These are phyloP conservation scores for Hypoxylon cercidicola DNA, from an alignment of 495 filamentous ascomycete genomes.

Conservation along the genomic window DNA sequence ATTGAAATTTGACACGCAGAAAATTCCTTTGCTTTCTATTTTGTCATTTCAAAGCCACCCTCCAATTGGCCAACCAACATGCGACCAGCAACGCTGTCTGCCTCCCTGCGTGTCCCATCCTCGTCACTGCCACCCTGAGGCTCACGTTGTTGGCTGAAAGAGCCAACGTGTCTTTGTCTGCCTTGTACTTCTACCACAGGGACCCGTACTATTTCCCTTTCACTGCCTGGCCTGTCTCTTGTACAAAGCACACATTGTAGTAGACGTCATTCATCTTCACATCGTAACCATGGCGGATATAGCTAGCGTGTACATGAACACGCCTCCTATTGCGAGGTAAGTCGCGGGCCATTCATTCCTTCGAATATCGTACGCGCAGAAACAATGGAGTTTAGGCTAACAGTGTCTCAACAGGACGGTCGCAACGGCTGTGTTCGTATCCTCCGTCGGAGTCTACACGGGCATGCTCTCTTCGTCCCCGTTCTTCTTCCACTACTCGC, in stretches of 20 bases:
- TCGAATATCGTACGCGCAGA: background rate
- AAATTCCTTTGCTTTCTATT: slow-evolving; percentile 30
- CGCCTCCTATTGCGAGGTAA: slow-evolving; percentile 47
- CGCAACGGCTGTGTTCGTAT: slow-evolving; percentile 71
- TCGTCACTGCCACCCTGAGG: slow-evolving; percentile 39
- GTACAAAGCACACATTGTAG: slow-evolving; percentile 1
- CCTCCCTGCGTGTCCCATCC: slow-evolving; percentile 33
- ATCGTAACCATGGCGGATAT: slow-evolving; percentile 44
- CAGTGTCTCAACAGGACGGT: slow-evolving; percentile 66
- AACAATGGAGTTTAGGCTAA: slow-evolving; percentile 10
- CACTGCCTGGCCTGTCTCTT: background rate
- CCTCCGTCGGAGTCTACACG: slow-evolving; percentile 71
- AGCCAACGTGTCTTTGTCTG: slow-evolving; percentile 28
- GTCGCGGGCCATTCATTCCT: background rate
- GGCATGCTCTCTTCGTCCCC: slow-evolving; percentile 63
- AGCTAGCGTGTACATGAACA: slow-evolving; percentile 38
- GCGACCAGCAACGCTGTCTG: slow-evolving; percentile 41
- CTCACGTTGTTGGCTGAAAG: slow-evolving; percentile 30
- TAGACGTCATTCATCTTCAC: background rate
- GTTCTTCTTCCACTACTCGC: slow-evolving; percentile 67
- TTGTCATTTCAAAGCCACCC: slow-evolving; percentile 19
- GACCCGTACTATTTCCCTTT: background rate
- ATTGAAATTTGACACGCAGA: slow-evolving; percentile 42
- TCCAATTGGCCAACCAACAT: slow-evolving; percentile 46
- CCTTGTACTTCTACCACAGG: slow-evolving; percentile 11